Evolutionary conservation across 495 filamentous ascomycete species (phyloP), one percentile per base, ranked within the genome.

Genomic region (Aspergillus saccharolyticus): DNA sequence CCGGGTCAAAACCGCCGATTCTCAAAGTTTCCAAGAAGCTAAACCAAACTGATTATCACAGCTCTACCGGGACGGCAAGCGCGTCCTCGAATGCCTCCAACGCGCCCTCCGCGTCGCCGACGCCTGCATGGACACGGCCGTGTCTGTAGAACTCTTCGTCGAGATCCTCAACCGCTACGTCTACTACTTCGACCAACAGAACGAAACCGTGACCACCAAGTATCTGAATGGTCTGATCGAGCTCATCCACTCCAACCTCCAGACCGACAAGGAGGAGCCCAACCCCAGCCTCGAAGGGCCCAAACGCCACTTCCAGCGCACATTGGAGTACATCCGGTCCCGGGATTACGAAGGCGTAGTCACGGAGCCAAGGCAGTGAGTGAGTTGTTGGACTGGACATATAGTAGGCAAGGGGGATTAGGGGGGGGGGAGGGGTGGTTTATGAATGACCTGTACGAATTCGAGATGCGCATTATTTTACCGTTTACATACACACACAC

Each of bases 111-210:
- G 94, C 50, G 94, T 98, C 8, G 94, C 94, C 2, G 94, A 98
- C 72, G 94, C 94, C 6, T 98, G 94, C 74, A 98, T 98, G 94
- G 94, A 98, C 71, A 92, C 91, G n/a, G 91, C 91, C 9, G 96
- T 97, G 2, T 96, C 90, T 3, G 91, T 97, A 21, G 94, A 98
- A 74, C 79, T 98, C 43, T 98, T 98, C 66, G 94, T 98, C 49
- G 94, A 98, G 74, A 97, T 98, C 58, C 76, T 98, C 57, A 96
- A 97, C 67, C 84, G 94, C 68, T 98, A 97, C 73, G 94, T 97
- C 52, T 98, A 98, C 71, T 97, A 97, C 73, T 98, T 96, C 74
- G 94, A 98, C 72, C 91, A 97, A 65, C 91, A 96, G 74, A 98
- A 98, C 72, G 94, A 98, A 74, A 93, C 90, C 46, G 93, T 98